Conservation (phyloP, 441 rosid species). For the Corymbia calophylla region DNA sequence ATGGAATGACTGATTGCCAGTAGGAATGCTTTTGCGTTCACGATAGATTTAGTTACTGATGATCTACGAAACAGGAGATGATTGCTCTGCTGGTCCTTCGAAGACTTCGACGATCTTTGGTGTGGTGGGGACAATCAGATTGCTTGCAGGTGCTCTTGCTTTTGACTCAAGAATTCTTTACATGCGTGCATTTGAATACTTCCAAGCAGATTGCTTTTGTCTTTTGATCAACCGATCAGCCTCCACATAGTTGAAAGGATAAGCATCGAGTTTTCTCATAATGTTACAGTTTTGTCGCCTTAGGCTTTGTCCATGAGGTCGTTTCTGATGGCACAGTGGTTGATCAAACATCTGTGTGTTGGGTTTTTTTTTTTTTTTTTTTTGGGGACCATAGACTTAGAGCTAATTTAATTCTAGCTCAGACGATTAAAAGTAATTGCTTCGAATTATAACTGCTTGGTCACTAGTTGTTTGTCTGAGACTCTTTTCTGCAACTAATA, state of each 20-base stretch:
- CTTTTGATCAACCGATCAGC: background rate
- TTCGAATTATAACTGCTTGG: background rate
- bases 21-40: background rate
- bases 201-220: background rate
- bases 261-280: background rate
- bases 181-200: background rate
- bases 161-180: background rate
- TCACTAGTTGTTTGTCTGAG: background rate
- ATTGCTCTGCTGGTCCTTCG: conserved; percentile 30
- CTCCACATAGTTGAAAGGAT: background rate
- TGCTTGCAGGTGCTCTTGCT: conserved; percentile 59
- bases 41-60: background rate
- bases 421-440: background rate
- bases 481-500: background rate
- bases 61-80: conserved; percentile 26
- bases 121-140: conserved; percentile 77
- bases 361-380: background rate
- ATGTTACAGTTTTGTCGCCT: background rate
- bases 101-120: conserved; percentile 62
- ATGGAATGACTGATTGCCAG: background rate
- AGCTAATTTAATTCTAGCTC: background rate
- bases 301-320: background rate
- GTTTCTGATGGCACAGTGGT: background rate
- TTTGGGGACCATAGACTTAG: background rate
- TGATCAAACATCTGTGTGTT: background rate